Conservation (phyloP, 2,329 filamentous ascomycete genomes). For the Hortaea sp. region DNA sequence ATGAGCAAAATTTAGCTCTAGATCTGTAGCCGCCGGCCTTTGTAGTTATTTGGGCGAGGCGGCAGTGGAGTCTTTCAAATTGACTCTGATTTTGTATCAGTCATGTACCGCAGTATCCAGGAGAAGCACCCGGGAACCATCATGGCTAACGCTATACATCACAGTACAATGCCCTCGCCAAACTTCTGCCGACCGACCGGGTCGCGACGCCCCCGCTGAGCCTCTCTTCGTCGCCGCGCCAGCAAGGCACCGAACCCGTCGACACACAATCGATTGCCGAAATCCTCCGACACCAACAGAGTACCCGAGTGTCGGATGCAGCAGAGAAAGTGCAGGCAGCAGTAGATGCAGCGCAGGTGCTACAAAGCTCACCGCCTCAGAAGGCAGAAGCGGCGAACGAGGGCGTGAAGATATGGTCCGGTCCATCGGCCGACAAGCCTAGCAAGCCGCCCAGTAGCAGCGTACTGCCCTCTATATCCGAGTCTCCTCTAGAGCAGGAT, state of each 20-base stretch:
- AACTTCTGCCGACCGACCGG: slow-evolving; percentile 14
- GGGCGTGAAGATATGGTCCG: slow-evolving; percentile 25
- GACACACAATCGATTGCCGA: slow-evolving; percentile 18
- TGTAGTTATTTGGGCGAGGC: slow-evolving; percentile 12
- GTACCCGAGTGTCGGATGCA: slow-evolving; percentile 24
- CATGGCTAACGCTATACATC: slow-evolving; percentile 7
- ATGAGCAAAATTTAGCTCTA: slow-evolving; percentile 41
- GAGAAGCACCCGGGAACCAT: neutral
- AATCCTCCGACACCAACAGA: slow-evolving; percentile 16
- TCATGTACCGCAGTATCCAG: neutral
- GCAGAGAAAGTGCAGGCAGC: slow-evolving; percentile 25
- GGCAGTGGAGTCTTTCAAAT: slow-evolving; percentile 36
- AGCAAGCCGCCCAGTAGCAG: slow-evolving; percentile 22
- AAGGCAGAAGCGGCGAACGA: slow-evolving; percentile 5
- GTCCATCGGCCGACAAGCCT: slow-evolving; percentile 28
- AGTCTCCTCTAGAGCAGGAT: slow-evolving; percentile 62
- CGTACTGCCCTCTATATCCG: slow-evolving; percentile 28
- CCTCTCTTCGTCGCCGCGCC: slow-evolving; percentile 22
- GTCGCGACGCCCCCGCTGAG: slow-evolving; percentile 22
- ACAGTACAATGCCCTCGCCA: slow-evolving; percentile 26
- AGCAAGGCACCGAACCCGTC: slow-evolving; percentile 5
- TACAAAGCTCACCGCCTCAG: slow-evolving; percentile 10
- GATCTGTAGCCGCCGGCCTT: slow-evolving; percentile 37
- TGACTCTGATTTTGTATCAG: slow-evolving; percentile 27
- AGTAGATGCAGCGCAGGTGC: slow-evolving; percentile 11